Percentiles rank a stretch among this genome's conserved stretches.
Conservation (phyloP, 2,329 filamentous ascomycete genomes). For the Fusarium denticulatum region DNA sequence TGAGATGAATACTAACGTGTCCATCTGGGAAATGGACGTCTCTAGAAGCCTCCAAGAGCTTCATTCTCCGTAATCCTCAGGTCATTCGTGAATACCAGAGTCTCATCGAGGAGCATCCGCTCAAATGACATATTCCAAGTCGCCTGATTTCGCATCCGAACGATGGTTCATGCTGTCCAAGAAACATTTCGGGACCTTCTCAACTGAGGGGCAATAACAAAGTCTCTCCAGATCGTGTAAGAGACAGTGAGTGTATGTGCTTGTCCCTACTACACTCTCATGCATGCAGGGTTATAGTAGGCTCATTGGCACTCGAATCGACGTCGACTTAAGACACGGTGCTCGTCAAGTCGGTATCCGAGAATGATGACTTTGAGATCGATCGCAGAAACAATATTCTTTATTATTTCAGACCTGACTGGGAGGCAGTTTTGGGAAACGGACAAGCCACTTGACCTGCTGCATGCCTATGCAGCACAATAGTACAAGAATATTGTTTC, state of each 20-base stretch:
- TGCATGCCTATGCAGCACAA: background rate
- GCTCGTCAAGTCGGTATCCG: background rate
- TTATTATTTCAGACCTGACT: background rate
- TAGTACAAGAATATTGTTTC: background rate
- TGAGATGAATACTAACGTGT: background rate
- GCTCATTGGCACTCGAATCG: background rate
- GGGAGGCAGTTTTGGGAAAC: background rate
- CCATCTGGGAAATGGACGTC: background rate
- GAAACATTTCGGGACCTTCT: background rate
- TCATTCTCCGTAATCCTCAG: background rate
- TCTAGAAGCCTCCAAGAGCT: conserved; percentile 8
- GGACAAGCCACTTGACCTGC: background rate
- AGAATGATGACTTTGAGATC: background rate
- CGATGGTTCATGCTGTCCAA: background rate
- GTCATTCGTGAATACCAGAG: background rate
- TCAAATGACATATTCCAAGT: background rate
- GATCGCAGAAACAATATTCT: too few species aligned
- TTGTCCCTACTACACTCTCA: background rate
- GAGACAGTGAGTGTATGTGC: conserved; percentile 7
- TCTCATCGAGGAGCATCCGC: background rate
- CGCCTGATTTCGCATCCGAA: background rate
- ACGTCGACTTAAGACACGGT: background rate
- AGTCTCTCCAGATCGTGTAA: background rate
- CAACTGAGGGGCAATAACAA: conserved; percentile 3
- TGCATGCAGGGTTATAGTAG: background rate